Evolutionary conservation across 2,329 filamentous ascomycete species (phyloP), one percentile per base, ranked within the genome.

Genomic region (Fusarium poae): DNA sequence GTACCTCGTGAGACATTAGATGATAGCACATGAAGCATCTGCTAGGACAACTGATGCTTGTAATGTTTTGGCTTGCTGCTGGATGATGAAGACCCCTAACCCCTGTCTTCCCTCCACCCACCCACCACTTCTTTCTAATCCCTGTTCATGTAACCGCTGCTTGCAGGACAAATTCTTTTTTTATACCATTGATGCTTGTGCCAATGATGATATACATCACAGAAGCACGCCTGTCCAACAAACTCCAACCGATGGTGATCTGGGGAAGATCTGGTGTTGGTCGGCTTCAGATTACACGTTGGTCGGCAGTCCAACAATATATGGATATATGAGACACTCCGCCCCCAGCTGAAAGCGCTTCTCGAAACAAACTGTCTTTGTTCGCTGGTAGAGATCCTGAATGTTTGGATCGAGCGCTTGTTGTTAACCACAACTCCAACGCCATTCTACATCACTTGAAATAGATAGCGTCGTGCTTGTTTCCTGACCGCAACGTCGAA

Each of bases 11-110:
- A 70, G 62, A 69, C 66, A 42, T 27, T 25, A 44, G 57, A 66
- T 43, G 53, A 66, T 46, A 45, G 40, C 32, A 64, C 62, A 60
- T 70, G 67, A 70, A 44, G 67, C 67, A 70, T 51, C 62, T 62
- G 45, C 66, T 69, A 57, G 66, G 56, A 69, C 66, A 69, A 35
- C 56, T 40, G 40, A 69, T 57, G 67, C 48, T 62, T 69, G 49
- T 66, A 46, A 50, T 58, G 66, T 67, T 63, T 53, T 62, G 51
- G 35, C 51, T 64, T 58, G 39, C 23, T 50, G 34, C 30, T 37
- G 49, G 21, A 40, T 20, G 23, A 29, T 27, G 18, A 51, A 51
- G 53, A 60, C 62, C 62, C 67, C 57, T 67, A 57, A 32, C 67
- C 67, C 66, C 53, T 62, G 49, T 40, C 21, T 39, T 37, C 21